Evolutionary conservation across 2,329 filamentous ascomycete genomes (phyloP), one percentile per base, ranked within the genome.

Genomic region (Hortaea werneckii): DNA sequence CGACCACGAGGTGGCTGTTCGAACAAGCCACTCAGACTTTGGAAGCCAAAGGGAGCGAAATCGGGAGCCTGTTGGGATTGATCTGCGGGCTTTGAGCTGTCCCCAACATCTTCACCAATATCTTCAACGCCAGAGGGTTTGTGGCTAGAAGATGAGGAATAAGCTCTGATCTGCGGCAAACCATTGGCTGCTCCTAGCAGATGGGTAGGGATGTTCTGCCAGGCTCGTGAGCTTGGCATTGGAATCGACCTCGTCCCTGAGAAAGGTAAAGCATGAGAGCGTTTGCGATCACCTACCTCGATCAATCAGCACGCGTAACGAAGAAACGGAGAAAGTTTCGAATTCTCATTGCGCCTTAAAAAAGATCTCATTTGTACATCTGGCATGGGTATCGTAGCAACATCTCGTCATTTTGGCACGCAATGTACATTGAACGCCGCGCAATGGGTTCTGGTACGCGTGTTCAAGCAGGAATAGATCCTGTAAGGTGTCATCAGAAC

Each of bases 1-100:
- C 58, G 51, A 6, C 53, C 49, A 11, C 47, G 37, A 11, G 46
- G 29, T 29, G 54, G 49, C 28, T 53, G 42, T 26, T 51, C 45
- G 41, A 62, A 59, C 12, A 62, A 49, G 5, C 51, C 49, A 35
- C 49, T 56, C n/a, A 61, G 46, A 37, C 58, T 61, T 38, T 60
- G 58, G 41, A 60, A 62, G 4, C 53, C 53, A 29, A 57, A 53
- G 29, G 49, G 37, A 29, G 52, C 46, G n/a, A 45, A 29, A 11
- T 47, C 35, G 5, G 52, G 43, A 11, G 11, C n/a, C 27, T 29
- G 47, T 37, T 44, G 29, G 12, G 41, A 13, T 34, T 29, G 10
- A 26, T 10, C 10, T 39, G 32, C 9, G 3, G 32, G 32, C 32
- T 9, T 9, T 35, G 37, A 13, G 11, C 37, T 45, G 28, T 30